Conservation (phyloP, 2,329 filamentous ascomycete genomes). For the Leptographium radiaticola region DNA sequence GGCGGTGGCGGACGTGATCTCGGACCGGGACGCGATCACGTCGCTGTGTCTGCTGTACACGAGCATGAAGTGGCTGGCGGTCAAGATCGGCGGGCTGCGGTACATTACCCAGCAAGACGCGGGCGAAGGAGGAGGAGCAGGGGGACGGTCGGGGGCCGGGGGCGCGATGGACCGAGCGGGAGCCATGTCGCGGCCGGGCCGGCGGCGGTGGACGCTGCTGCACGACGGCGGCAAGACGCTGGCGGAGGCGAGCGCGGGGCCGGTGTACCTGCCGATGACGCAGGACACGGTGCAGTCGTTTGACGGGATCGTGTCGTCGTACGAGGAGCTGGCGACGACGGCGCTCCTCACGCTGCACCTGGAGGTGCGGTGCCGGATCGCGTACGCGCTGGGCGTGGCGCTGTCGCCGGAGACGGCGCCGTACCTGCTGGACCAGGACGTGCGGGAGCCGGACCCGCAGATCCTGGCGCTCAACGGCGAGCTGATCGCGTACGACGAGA, state of each 20-base stretch:
- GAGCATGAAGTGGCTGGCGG: constrained; percentile 94
- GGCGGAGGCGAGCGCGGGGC: constrained; percentile 44
- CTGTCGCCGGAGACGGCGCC: constrained; percentile 47
- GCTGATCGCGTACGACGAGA: constrained; percentile 79
- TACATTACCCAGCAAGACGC: constrained; percentile 66
- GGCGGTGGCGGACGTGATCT: constrained; percentile 71
- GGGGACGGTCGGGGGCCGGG: no score
- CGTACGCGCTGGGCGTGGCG: constrained; percentile 59
- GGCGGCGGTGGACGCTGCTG: constrained; percentile 70
- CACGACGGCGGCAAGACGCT: constrained; percentile 41
- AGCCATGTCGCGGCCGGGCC: constrained; percentile 36
- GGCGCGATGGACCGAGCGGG: neutral
- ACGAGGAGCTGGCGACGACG: constrained; percentile 65
- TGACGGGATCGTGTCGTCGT: constrained; percentile 73
- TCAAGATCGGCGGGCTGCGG: constrained; percentile 67
- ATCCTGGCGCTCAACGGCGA: constrained; percentile 76
- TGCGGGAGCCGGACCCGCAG: constrained; percentile 63
- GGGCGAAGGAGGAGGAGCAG: constrained; percentile 39
- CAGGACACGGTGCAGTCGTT: constrained; percentile 75
- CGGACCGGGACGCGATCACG: constrained; percentile 74
- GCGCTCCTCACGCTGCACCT: constrained; percentile 78
- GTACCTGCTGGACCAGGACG: constrained; percentile 56
- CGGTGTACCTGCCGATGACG: constrained; percentile 79
- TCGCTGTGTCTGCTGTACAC: constrained; percentile 83
- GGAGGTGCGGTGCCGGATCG: constrained; percentile 74